A percentile compares a stretch with the other conserved stretches of the same genome.
Evolutionary conservation across 208 protist genomes (phyloP).

Genomic region (Leishmania gerbilli): DNA sequence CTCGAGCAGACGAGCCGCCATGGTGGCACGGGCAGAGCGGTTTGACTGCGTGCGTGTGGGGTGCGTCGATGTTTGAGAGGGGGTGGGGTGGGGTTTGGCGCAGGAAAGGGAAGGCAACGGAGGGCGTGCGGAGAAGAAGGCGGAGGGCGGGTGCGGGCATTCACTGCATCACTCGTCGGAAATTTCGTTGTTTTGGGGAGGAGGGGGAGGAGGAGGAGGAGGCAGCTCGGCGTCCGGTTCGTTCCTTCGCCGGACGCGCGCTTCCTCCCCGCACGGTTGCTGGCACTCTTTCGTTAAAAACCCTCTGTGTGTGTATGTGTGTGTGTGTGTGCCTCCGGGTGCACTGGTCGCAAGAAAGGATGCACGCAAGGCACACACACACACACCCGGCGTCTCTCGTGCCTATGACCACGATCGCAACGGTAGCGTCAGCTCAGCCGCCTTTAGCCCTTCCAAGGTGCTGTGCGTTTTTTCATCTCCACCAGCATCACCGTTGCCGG

Average conservation of each 20-base stretch:
- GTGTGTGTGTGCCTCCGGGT: not conserved
- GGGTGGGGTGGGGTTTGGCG: not conserved
- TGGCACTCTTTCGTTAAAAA: not conserved
- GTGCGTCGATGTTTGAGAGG: not conserved
- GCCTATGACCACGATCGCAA: conserved; percentile 15
- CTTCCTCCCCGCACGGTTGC: not conserved
- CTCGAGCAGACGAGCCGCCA: conserved; percentile 32
- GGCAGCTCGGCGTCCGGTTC: not conserved
- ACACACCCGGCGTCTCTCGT: not conserved
- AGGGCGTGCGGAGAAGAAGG: not conserved
- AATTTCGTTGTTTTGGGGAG: not conserved
- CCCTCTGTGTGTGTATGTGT: too few relatives aligned
- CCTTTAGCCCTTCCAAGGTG: conserved; percentile 10
- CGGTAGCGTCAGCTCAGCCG: conserved; percentile 18
- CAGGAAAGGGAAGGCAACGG: too few relatives aligned
- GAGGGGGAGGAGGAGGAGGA: too few relatives aligned
- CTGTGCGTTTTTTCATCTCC: not conserved
- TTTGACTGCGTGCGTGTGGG: not conserved
- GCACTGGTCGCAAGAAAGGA: not conserved
- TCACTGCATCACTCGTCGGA: not conserved
- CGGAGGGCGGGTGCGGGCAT: not conserved
- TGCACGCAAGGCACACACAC: not conserved
- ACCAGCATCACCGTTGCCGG: not conserved
- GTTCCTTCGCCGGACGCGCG: not conserved
- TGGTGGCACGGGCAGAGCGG: not conserved